Evolutionary conservation across 1,284 basidiomycete species (phyloP).

Genomic region (Mycocalia duriaeana): DNA sequence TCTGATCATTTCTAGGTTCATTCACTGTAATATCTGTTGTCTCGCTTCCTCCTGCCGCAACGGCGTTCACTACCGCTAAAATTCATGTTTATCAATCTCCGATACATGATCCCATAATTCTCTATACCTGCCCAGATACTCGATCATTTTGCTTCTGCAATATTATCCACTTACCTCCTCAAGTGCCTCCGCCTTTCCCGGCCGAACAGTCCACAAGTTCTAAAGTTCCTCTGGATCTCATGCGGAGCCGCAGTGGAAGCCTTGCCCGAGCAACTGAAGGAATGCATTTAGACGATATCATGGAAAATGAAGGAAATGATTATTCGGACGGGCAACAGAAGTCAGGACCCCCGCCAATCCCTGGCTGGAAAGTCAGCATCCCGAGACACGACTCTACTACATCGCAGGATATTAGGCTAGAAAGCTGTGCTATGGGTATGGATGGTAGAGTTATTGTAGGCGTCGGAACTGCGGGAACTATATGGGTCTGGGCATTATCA

Average conservation of each 20-base stretch:
- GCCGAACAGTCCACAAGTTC: slow-evolving; percentile 7
- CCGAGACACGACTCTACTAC: not conserved
- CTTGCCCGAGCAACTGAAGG: slow-evolving; percentile 3
- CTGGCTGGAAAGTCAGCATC: slow-evolving; percentile 8
- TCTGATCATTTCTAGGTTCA: slow-evolving; percentile 37
- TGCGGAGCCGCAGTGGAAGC: no score
- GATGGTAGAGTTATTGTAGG: slow-evolving; percentile 40
- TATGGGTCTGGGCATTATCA: slow-evolving; percentile 37
- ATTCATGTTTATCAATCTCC: not conserved
- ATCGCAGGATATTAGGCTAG: slow-evolving; percentile 20
- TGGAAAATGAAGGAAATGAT: slow-evolving; percentile 1
- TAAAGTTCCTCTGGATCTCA: slow-evolving; percentile 18
- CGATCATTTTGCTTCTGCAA: slow-evolving; percentile 42
- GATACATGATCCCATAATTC: slow-evolving; percentile 49
- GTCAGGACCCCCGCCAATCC: slow-evolving; percentile 4
- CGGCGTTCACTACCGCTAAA: slow-evolving; percentile 27
- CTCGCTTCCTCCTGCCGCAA: slow-evolving; percentile 32
- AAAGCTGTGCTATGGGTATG: slow-evolving; percentile 35
- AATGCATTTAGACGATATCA: slow-evolving; percentile 13
- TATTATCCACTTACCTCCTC: slow-evolving; percentile 27
- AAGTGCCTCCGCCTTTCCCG: slow-evolving; percentile 23
- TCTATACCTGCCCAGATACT: slow-evolving; percentile 36
- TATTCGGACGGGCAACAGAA: slow-evolving; percentile 6
- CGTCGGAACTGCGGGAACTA: slow-evolving; percentile 28
- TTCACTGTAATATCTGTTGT: slow-evolving; percentile 55